Conservation (phyloP, 148 eudicot genomes). For the Vaccinium vitisidaea region DNA sequence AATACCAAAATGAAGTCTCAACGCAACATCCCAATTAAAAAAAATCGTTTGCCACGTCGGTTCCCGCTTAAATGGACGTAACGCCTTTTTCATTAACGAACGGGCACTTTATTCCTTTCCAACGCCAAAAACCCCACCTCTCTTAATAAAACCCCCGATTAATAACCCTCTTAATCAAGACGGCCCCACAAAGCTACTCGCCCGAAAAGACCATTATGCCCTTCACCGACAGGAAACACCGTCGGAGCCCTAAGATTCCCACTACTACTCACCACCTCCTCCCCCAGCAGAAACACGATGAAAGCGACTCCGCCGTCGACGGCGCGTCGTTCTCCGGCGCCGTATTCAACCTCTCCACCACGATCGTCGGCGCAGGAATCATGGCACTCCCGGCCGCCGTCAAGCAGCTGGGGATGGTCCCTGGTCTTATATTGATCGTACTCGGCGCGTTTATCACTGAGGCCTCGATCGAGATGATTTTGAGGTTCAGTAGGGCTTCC, state of each 20-base stretch:
- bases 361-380: slow-evolving; percentile 83
- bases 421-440: slow-evolving; percentile 46
- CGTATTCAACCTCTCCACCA: slow-evolving; percentile 77
- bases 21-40: too few species aligned
- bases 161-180: neutral
- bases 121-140: too few species aligned
- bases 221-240: slow-evolving; percentile 37
- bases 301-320: slow-evolving; percentile 19
- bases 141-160: neutral
- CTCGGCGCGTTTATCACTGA: slow-evolving; percentile 57
- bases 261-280: slow-evolving; percentile 24
- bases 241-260: slow-evolving; percentile 37
- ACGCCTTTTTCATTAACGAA: too few species aligned
- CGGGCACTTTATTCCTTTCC: too few species aligned
- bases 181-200: neutral
- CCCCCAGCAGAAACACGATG: slow-evolving; percentile 29
- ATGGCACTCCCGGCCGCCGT: slow-evolving; percentile 84
- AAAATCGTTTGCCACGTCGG: too few species aligned
- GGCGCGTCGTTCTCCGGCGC: slow-evolving; percentile 78
- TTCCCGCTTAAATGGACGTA: too few species aligned
- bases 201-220: neutral
- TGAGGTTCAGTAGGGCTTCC: slow-evolving; percentile 53
- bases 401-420: slow-evolving; percentile 60
- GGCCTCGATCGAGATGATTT: slow-evolving; percentile 52
- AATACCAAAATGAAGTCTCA: too few species aligned